These are phyloP conservation scores for Candida caryicola DNA, from an alignment of 805 yeast species.

Conservation along the genomic window DNA sequence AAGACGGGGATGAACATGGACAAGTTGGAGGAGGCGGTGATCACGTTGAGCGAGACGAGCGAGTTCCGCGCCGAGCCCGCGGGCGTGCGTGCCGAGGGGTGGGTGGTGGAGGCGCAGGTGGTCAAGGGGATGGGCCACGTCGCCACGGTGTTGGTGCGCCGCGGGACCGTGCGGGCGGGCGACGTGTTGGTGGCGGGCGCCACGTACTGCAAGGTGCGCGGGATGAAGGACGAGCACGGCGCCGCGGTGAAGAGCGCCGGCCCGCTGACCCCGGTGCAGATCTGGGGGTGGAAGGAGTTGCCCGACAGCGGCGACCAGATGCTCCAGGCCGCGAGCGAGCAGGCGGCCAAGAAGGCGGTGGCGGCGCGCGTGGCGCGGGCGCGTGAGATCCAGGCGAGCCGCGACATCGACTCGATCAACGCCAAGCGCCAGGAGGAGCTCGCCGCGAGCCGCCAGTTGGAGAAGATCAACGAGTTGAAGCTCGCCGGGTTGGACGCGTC, in stretches of 20 bases:
- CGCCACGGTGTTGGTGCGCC: conserved; percentile 78
- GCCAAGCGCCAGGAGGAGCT: conserved; percentile 56
- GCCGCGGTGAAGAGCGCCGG: conserved; percentile 60
- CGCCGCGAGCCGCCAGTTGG: conserved; percentile 51
- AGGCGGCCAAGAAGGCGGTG: conserved; percentile 70
- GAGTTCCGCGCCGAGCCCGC: conserved; percentile 64
- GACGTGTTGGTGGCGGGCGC: conserved; percentile 79
- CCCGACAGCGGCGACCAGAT: conserved; percentile 90
- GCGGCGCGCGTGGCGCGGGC: conserved; percentile 58
- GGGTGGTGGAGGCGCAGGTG: conserved; percentile 82
- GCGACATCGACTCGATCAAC: conserved; percentile 70
- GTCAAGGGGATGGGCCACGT: conserved; percentile 80
- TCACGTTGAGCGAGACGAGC: conserved; percentile 77
- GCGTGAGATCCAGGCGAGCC: conserved; percentile 52
- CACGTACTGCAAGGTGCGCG: conserved; percentile 80
- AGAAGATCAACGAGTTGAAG: conserved; percentile 54
- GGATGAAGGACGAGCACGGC: conserved; percentile 73
- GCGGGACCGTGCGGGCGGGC: conserved; percentile 75
- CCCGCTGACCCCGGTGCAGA: conserved; percentile 88
- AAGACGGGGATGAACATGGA: conserved; percentile 89
- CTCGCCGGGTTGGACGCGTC: conserved; percentile 57
- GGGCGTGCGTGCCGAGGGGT: conserved; percentile 70
- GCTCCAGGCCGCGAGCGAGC: conserved; percentile 71
- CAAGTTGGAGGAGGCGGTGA: conserved; percentile 82
- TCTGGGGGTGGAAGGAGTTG: conserved; percentile 90